These are phyloP conservation scores for Oldenlandia corymbosa DNA, from an alignment of 257 asterid genomes.

Conservation along the genomic window DNA sequence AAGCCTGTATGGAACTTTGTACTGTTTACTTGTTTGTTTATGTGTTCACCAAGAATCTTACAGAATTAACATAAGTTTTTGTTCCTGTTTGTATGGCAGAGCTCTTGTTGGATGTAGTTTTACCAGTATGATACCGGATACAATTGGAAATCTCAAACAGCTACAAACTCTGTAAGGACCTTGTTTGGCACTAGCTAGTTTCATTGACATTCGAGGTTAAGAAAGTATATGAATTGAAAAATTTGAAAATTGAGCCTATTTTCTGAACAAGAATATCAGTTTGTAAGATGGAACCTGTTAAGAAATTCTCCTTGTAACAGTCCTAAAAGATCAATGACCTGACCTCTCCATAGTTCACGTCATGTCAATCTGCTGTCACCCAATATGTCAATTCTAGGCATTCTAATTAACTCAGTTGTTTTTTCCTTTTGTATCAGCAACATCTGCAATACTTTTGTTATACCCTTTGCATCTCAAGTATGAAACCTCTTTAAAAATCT, in stretches of 20 bases:
- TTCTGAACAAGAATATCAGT: background rate
- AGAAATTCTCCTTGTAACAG: background rate
- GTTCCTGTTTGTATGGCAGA: slow-evolving; percentile 41
- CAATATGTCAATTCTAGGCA: background rate
- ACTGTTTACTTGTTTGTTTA: background rate
- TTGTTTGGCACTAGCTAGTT: background rate
- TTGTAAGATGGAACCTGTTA: background rate
- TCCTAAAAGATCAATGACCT: background rate
- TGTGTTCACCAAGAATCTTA: background rate
- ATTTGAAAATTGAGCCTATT: background rate
- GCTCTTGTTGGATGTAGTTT: slow-evolving; percentile 75
- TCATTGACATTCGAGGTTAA: background rate
- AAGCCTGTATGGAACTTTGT: slow-evolving; percentile 56
- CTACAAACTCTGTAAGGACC: slow-evolving; percentile 64
- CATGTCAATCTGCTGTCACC: background rate
- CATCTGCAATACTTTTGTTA: background rate
- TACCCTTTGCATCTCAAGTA: background rate
- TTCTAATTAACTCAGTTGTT: background rate
- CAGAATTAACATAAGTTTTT: slow-evolving; percentile 1
- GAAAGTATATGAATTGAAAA: no score
- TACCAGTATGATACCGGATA: slow-evolving; percentile 56
- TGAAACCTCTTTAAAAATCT: background rate
- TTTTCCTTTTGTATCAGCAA: background rate
- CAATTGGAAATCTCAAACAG: slow-evolving; percentile 60
- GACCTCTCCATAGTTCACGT: no score